phyloP scores from a whole-genome alignment of 225 moss, liverwort and hornwort genomes.

The Sphagnum tenellum region DNA sequence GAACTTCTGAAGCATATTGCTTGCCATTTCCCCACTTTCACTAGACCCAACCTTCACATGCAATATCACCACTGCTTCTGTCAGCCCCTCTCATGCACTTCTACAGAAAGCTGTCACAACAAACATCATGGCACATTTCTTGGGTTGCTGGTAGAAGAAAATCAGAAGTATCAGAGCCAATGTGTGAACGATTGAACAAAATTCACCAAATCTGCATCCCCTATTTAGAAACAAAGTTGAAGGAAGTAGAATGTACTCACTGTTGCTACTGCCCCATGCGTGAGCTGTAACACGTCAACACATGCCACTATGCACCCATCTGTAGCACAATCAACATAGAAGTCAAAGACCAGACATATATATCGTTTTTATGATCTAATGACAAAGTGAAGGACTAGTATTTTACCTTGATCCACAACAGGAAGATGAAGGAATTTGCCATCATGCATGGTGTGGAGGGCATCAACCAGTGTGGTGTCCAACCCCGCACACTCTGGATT shows the following conservation, averaged over 20 bases:
- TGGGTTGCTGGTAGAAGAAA: no score
- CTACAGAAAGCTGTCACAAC: no score
- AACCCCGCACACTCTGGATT: conserved; percentile 95
- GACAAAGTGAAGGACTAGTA: no score
- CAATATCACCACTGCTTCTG: not conserved
- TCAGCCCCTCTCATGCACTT: no score
- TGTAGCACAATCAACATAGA: conserved; percentile 14
- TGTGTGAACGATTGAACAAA: no score
- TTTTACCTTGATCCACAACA: conserved; percentile 74
- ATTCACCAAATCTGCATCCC: not conserved
- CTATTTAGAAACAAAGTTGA: no score
- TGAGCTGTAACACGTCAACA: conserved; percentile 91
- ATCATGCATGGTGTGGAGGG: conserved; percentile 96
- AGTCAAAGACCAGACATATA: no score
- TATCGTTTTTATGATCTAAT: no score
- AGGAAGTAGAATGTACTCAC: conserved; percentile 28
- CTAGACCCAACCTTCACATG: conserved; percentile 63
- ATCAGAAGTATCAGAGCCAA: no score
- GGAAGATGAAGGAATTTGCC: conserved; percentile 99
- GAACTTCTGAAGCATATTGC: conserved; percentile 94
- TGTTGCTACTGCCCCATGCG: conserved; percentile 97
- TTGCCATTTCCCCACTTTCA: conserved; percentile 68
- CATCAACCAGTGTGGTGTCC: conserved; percentile 96
- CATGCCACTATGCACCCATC: conserved; percentile 94
- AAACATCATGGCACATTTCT: no score